These are phyloP conservation scores for Colletotrichum somersetense DNA, from an alignment of 2,329 filamentous ascomycete genomes.

Conservation along the genomic window DNA sequence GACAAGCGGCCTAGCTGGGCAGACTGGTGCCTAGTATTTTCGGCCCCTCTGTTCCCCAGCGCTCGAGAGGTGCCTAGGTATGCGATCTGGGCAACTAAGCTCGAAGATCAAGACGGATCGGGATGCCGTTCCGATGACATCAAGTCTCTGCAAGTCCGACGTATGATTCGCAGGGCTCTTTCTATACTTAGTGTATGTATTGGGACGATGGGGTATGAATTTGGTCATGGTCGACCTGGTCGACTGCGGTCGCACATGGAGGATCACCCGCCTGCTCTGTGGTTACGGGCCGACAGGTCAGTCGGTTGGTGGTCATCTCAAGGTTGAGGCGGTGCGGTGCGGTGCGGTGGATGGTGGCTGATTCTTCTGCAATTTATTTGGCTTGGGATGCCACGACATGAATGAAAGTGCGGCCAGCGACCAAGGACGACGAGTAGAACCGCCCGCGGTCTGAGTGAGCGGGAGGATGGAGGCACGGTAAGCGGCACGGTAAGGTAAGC, in stretches of 20 bases:
- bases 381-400: conserved; percentile 11
- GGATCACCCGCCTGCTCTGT: conserved; percentile 27
- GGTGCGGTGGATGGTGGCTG: conserved; percentile 13
- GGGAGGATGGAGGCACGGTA: not conserved
- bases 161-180: conserved; percentile 8
- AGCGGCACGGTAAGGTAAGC: not conserved
- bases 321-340: conserved; percentile 15
- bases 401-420: not conserved
- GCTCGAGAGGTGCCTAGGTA: not conserved
- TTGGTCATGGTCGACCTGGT: not conserved
- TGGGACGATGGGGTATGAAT: not conserved
- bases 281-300: conserved; percentile 22
- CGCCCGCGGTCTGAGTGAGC: not conserved
- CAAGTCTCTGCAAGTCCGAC: conserved; percentile 27
- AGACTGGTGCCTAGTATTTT: conserved; percentile 12
- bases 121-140: conserved; percentile 37
- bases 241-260: conserved; percentile 18
- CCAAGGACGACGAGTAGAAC: conserved; percentile 3
- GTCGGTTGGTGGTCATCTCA: not conserved
- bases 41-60: not conserved
- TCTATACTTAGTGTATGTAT: too few species aligned
- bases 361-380: too few species aligned
- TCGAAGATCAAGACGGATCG: not conserved
- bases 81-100: not conserved
- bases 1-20: not conserved